These are phyloP conservation scores for Nothopassalora personata DNA, from an alignment of 2,329 filamentous ascomycete species.

Conservation along the genomic window DNA sequence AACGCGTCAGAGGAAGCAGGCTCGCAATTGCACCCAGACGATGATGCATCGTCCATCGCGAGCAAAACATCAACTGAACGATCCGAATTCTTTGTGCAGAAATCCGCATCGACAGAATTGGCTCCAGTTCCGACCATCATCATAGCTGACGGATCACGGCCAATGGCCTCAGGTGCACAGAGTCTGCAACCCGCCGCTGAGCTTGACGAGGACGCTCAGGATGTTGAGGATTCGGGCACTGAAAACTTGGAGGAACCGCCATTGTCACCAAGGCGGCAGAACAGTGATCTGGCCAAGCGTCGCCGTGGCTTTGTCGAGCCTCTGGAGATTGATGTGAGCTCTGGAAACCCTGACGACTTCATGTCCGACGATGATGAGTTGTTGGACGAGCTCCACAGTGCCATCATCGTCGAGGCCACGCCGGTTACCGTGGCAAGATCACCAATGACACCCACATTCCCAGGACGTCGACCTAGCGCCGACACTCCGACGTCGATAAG, in stretches of 20 bases:
- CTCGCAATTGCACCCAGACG: constrained; percentile 3
- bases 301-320: constrained; percentile 39
- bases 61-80: constrained; percentile 15
- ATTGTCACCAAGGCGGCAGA: constrained; percentile 9
- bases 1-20: background rate
- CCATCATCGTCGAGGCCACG: constrained; percentile 76
- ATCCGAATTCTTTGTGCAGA: constrained; percentile 2
- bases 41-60: constrained; percentile 8
- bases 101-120: background rate
- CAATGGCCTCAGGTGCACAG: constrained; percentile 8
- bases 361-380: constrained; percentile 60
- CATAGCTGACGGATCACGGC: constrained; percentile 20
- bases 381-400: constrained; percentile 75
- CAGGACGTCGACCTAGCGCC: constrained; percentile 32
- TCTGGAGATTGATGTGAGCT: constrained; percentile 33
- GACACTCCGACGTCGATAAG: constrained; percentile 20
- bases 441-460: constrained; percentile 65
- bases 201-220: background rate
- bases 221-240: background rate
- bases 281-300: constrained; percentile 33
- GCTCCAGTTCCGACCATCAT: constrained; percentile 12
- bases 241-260: background rate
- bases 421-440: constrained; percentile 74
- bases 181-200: background rate
- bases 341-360: constrained; percentile 44